phyloP scores from a whole-genome alignment of 1,284 basidiomycete species.

The Stygiomarasmius scandens region DNA sequence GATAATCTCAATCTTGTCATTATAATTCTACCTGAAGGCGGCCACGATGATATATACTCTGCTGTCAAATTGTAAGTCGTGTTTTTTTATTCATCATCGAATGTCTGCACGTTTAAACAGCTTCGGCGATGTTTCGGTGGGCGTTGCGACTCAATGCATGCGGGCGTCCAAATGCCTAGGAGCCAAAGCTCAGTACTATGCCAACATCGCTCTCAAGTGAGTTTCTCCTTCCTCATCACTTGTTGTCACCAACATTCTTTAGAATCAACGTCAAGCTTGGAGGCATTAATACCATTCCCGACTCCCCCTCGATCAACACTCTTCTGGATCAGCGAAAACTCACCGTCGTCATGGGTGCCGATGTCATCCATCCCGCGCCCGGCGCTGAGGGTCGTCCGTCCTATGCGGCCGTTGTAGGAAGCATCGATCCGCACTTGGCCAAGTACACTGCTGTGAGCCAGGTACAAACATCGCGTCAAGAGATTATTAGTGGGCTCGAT shows the following conservation, averaged over 20 bases:
- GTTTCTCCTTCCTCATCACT: constrained; percentile 20
- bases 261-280: constrained; percentile 84
- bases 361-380: constrained; percentile 76
- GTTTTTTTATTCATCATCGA: not conserved
- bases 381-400: constrained; percentile 75
- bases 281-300: constrained; percentile 76
- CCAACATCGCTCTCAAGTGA: constrained; percentile 78
- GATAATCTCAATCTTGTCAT: not conserved
- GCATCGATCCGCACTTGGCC: constrained; percentile 67
- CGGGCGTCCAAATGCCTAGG: constrained; percentile 62
- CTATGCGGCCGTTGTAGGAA: constrained; percentile 75
- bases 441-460: constrained; percentile 57
- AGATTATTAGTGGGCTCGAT: constrained; percentile 74
- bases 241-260: constrained; percentile 5
- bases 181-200: constrained; percentile 74
- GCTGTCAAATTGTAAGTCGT: not conserved
- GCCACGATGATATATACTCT: not conserved
- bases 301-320: constrained; percentile 58
- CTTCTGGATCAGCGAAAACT: constrained; percentile 71
- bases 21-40: not conserved
- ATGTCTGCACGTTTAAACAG: constrained; percentile 33
- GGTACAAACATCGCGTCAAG: constrained; percentile 69
- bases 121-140: constrained; percentile 71
- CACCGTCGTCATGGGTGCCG: constrained; percentile 80
- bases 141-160: constrained; percentile 76